Base-by-base conservation (phyloP, 164 flowering plant genomes). In the Magnolia changhungtana region DNA sequence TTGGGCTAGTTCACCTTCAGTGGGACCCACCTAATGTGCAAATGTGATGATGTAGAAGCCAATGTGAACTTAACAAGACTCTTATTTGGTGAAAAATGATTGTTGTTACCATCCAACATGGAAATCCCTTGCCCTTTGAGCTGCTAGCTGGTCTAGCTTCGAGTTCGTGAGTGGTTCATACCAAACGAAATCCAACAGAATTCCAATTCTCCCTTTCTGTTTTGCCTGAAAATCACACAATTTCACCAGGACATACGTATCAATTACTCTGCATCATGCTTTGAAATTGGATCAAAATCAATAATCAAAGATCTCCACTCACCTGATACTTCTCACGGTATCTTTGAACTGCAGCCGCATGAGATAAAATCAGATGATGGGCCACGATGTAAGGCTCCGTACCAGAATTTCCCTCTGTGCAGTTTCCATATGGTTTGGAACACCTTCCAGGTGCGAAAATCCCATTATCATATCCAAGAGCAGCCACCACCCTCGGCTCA, bases 171-270 rank as follows among this genome's bases (percentile, higher is more conserved):
- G 76, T 64, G 81, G 81, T 68, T 79, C 81, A 76, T 66, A 79
- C 81, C 81, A 79, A 37, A 76, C 78, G 76, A 79, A 79, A 68
- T 75, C 78, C 55, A 79, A 49, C 19, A 79, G 80, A 73, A 78
- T 78, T 13, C 80, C 80, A 10, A 74, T 78, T 63, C 61, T 68
- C 18, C 80, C 76, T 75, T 75, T 59, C 52, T 79, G 78, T n/a
- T 52, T 29, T 29, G 50, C 49, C 81, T 79, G 72, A 13, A 9
- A 13, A 21, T 49, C 29, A 50, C 21, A 64, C 29, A 14, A 65
- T 65, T 45, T 65, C 31, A 65, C 13, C 29, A 74, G 7, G 51
- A n/a, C 19, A 74, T 65, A 65, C 13, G 21, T 8, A 65, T 21
- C 29, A 21, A 10, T 21, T 10, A 10, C 29, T 24, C 24, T 65